Evolutionary conservation across 257 asterid species (phyloP).

Genomic region (Striga asiatica): DNA sequence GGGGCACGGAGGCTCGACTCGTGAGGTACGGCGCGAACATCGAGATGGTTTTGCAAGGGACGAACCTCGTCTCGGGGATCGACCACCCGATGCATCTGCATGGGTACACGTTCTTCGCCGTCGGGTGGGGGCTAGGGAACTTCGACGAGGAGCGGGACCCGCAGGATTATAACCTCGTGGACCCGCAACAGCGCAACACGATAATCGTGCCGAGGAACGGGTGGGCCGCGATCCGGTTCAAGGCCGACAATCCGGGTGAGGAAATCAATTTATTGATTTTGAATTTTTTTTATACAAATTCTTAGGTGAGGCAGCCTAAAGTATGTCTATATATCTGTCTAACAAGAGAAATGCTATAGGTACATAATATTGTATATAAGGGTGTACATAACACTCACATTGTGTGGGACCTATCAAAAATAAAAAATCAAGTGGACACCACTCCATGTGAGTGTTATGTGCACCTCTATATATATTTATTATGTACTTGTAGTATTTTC

Average conservation of each 20-base stretch:
- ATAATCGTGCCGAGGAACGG: conserved; percentile 45
- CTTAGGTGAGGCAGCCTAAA: too few relatives aligned
- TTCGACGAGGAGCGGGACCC: conserved; percentile 38
- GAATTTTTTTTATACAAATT: too few relatives aligned
- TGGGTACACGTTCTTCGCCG: conserved; percentile 60
- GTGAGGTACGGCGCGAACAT: conserved; percentile 36
- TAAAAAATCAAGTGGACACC: too few relatives aligned
- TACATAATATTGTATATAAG: too few relatives aligned
- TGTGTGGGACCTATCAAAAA: too few relatives aligned
- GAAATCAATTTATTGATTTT: too few relatives aligned
- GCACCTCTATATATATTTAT: too few relatives aligned
- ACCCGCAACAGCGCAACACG: conserved; percentile 50
- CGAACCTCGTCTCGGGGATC: conserved; percentile 35
- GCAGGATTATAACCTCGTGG: conserved; percentile 41
- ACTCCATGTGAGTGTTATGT: too few relatives aligned
- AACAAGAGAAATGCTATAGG: too few relatives aligned
- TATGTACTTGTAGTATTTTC: neutral
- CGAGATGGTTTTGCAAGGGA: conserved; percentile 53
- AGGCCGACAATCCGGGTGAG: conserved; percentile 58
- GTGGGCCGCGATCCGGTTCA: conserved; percentile 61
- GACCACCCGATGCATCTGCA: conserved; percentile 76
- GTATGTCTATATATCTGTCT: too few relatives aligned
- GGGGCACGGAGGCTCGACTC: conserved; percentile 27
- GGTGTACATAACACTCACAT: too few relatives aligned
- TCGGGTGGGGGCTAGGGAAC: conserved; percentile 51